Evolutionary conservation across 176 grass and related monocot genomes (phyloP), one percentile per base, ranked within the genome.

Genomic region (Bolboschoenus planiculmis): DNA sequence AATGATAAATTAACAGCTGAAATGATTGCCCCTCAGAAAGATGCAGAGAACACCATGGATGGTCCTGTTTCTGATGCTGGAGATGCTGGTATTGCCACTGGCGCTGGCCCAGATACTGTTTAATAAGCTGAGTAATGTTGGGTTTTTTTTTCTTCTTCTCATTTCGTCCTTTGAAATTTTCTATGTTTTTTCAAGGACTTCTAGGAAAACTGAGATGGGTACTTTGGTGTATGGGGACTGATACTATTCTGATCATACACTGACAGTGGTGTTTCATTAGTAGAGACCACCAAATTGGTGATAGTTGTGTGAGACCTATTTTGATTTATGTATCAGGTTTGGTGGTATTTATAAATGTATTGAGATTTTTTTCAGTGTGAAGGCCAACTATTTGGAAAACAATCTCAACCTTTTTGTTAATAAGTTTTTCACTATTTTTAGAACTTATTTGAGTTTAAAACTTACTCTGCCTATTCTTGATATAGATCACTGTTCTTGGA

Each of bases 81-180:
- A 46, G 43, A 65, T 82, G 24, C 58, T 10, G 26, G 29, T 60
- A 82, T 66, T 31, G 39, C 24, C 58, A 14, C 80, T 50, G 58
- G 27, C 39, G 24, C 46, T 50, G 58, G 27, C 39, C 40, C 46
- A 40, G 18, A 40, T 56, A 61, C 34, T 23, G 31, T 37, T 51
- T 56, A 58, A 56, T 37, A 77, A 61, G 78, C 20, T 44, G 39
- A 48, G 10, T 34, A 29, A 82, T 63, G 58, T 2, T 58, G 27
- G n/a, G n/a, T n/a, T n/a, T 56, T 80, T 14, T 56, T 63, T 44
- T 26, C 46, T 48, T 30, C 26, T 31, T 26, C 42, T 48, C 70
- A 48, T 74, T 74, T 74, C 5, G 70, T 74, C 70, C 70, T 48
- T 73, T 48, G 70, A 74, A 74, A 48, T 74, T 74, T 73, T 74